These are phyloP conservation scores for Fusarium staphyleae DNA, from an alignment of 2,329 filamentous ascomycete species.

Conservation along the genomic window DNA sequence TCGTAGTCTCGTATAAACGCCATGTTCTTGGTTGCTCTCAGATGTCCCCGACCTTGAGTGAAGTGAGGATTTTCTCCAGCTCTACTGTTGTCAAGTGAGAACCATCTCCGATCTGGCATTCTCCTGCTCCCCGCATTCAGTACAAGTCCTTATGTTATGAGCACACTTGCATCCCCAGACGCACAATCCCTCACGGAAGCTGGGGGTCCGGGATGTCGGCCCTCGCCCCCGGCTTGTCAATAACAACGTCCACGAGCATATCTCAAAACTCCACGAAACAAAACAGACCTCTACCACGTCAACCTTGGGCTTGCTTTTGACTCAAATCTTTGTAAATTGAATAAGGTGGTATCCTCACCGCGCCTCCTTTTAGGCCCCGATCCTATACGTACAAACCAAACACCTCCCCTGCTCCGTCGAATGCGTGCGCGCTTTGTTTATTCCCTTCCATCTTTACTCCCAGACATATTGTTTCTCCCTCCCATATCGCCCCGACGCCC, in stretches of 20 bases:
- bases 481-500: slow-evolving; percentile 27
- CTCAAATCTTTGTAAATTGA: slow-evolving; percentile 26
- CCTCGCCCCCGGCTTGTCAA: no score
- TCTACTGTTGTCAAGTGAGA: no score
- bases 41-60: no score
- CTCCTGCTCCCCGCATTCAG: no score
- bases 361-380: slow-evolving; percentile 26
- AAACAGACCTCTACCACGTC: neutral
- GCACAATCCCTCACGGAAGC: no score
- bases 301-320: slow-evolving; percentile 9
- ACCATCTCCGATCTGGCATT: no score
- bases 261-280: no score
- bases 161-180: no score
- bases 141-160: no score
- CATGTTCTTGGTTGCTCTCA: slow-evolving; percentile 41
- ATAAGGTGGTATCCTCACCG: slow-evolving; percentile 32
- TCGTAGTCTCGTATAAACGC: slow-evolving; percentile 55
- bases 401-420: slow-evolving; percentile 32
- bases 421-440: slow-evolving; percentile 19
- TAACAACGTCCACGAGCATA: no score
- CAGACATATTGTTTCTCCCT: slow-evolving; percentile 23
- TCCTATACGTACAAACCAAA: slow-evolving; percentile 40
- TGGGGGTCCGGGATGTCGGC: no score
- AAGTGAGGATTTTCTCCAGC: no score
- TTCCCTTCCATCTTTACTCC: slow-evolving; percentile 38